Base-by-base conservation (phyloP, 345 rosid species). In the Citrus glauca region DNA sequence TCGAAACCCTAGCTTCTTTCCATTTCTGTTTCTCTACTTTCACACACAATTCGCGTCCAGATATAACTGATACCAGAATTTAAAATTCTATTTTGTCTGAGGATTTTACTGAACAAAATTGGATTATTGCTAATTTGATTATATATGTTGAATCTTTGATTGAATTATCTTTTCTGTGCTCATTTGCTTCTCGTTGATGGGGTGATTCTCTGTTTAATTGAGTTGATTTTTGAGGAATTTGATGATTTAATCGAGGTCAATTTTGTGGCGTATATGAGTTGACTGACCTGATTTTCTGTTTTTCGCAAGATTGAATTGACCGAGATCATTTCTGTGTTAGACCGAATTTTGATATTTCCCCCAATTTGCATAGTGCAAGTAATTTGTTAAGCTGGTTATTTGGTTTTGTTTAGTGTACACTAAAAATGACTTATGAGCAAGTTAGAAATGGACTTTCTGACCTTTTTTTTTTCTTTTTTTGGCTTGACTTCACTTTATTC, bases 1-100 rank as follows among this genome's bases (percentile, higher is more conserved):
- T 57, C 27, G 20, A 76, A 76, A 75, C 71, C 78, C 78, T 65
- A 64, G 17, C 13, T 61, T 6, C n/a, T 45, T 64, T n/a, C 24
- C 45, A 17, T 76, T 37, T 76, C 53, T 76, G 35, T 76, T 76
- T 53, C 27, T 17, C 9, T 64, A 16, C 22, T 72, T 25, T n/a
- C 37, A 6, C 37, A 32, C 6, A 28, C 17, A 53, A 65, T 50
- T 64, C 19, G 16, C 25, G 5, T 76, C n/a, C 9, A 1, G 19
- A 53, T 45, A 25, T 38, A 73, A 40, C 27, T 13, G 67, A 63
- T 9, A 5, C 5, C 10, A 1, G 50, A 32, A 57, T n/a, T 48
- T 16, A 13, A 16, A 32, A 32, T 17, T 16, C 22, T 17, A 17
- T 16, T 53, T 53, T 53, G 57, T 5, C 38, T 5, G 55, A 4